Percentiles rank a stretch among this genome's conserved stretches.
Conservation (phyloP, 345 rosid genomes). For the Arabidopsis thaliana region TAIR10.1 NC_003071.7:19118001-19118500, state of each 20-base stretch:
- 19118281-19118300: slow-evolving; percentile 53
- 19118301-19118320: slow-evolving; percentile 63
- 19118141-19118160: slow-evolving; percentile 60
- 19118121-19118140: slow-evolving; percentile 48
- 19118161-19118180: slow-evolving; percentile 50
- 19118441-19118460: slow-evolving; percentile 54
- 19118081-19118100: slow-evolving; percentile 75
- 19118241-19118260: slow-evolving; percentile 61
- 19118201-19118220: slow-evolving; percentile 45
- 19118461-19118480: slow-evolving; percentile 67
- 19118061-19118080: slow-evolving; percentile 91
- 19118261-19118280: slow-evolving; percentile 51
- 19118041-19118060: slow-evolving; percentile 47
- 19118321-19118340: slow-evolving; percentile 61
- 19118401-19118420: slow-evolving; percentile 44
- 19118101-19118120: slow-evolving; percentile 57
- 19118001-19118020: slow-evolving; percentile 23
- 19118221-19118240: slow-evolving; percentile 46
- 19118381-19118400: slow-evolving; percentile 49
- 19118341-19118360: slow-evolving; percentile 77
- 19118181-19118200: slow-evolving; percentile 43
- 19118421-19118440: slow-evolving; percentile 47
- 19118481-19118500: slow-evolving; percentile 59
- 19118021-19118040: slow-evolving; percentile 35
- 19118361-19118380: slow-evolving; percentile 45